Evolutionary conservation across 768 basidiomycete species (phyloP).

Genomic region (Mycena leptocephala): DNA sequence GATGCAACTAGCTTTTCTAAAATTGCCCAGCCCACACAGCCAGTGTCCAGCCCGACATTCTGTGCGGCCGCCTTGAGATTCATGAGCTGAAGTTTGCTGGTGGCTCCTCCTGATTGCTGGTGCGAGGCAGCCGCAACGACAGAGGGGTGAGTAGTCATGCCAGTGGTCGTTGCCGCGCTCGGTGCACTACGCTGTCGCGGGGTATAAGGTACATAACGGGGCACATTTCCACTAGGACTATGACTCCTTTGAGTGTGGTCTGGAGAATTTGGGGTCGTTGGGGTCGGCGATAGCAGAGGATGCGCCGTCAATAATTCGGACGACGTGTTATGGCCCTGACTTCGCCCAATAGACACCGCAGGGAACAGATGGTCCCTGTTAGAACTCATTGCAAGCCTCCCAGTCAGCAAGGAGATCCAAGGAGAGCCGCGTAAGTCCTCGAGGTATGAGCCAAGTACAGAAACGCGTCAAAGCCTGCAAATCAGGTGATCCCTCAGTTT

Average conservation of each 20-base stretch:
- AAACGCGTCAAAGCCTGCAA: not conserved
- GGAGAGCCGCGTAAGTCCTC: not conserved
- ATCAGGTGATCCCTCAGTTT: not conserved
- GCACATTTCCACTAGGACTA: conserved; percentile 55
- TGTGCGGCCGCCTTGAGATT: conserved; percentile 84
- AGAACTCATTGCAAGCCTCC: conserved; percentile 13
- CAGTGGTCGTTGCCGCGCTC: conserved; percentile 36
- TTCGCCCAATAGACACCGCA: conserved; percentile 69
- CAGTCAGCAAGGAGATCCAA: not conserved
- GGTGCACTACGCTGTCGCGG: conserved; percentile 30
- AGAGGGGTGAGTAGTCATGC: conserved; percentile 37
- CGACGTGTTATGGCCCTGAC: conserved; percentile 62
- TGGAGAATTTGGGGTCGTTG: conserved; percentile 45
- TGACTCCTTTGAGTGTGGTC: conserved; percentile 47
- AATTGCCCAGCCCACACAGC: conserved; percentile 83
- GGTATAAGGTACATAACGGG: conserved; percentile 56
- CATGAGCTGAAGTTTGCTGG: conserved; percentile 79
- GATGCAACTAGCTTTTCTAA: conserved; percentile 77
- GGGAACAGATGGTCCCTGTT: conserved; percentile 58
- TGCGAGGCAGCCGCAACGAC: conserved; percentile 41
- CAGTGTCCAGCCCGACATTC: conserved; percentile 74
- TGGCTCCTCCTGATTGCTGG: conserved; percentile 71
- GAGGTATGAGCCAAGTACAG: not conserved
- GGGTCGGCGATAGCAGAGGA: conserved; percentile 71
- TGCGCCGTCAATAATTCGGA: conserved; percentile 75